Base-by-base conservation (phyloP, 306 rosid genomes). In the cucumber (Cucumis sativus) region DNA sequence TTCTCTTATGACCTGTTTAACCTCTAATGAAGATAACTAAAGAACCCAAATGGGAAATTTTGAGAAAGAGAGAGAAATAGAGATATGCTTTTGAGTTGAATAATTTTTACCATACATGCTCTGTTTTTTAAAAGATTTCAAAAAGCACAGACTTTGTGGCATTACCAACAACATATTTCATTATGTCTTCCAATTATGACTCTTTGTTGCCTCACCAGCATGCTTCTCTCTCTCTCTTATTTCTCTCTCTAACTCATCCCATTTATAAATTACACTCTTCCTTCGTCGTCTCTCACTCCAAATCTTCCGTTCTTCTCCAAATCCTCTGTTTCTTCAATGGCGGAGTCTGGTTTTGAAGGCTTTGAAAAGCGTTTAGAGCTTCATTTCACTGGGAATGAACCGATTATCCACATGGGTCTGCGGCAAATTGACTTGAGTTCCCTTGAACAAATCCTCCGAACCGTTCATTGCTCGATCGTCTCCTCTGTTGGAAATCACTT, bases 131-230 rank as follows among this genome's bases (percentile, higher is more conserved):
- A 58, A 43, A 60, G 39, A 58, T 41, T 41, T 74, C 30, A 74
- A 37, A 37, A 37, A 60, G 70, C n/a, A 59, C 40, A 74, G 55
- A 33, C 51, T 39, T 39, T 49, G 77, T 63, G 47, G 52, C 72
- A 73, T 60, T 64, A 64, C 57, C 15, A 45, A 43, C 66, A 52
- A 60, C 80, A 74, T 92, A 86, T 90, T 90, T 90, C 92, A 91
- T 90, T 84, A 90, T 94, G 93, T 47, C 87, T 88, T 87, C 84
- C 89, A 89, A 95, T 95, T 78, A 94, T 94, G 89, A 88, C 84
- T 85, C 95, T 90, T 89, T 94, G 96, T 92, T 92, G 93, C 94
- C 87, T 89, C 87, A 87, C 91, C 90, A 91, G 93, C 97, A 90
- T 94, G 97, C 96, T 93, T 65, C 47, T 43, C 47, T 43, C 43